Percentiles rank a stretch among this genome's conserved stretches.
phyloP scores from a whole-genome alignment of 2,329 filamentous ascomycete genomes.

The Pezicula neosporulosa region DNA sequence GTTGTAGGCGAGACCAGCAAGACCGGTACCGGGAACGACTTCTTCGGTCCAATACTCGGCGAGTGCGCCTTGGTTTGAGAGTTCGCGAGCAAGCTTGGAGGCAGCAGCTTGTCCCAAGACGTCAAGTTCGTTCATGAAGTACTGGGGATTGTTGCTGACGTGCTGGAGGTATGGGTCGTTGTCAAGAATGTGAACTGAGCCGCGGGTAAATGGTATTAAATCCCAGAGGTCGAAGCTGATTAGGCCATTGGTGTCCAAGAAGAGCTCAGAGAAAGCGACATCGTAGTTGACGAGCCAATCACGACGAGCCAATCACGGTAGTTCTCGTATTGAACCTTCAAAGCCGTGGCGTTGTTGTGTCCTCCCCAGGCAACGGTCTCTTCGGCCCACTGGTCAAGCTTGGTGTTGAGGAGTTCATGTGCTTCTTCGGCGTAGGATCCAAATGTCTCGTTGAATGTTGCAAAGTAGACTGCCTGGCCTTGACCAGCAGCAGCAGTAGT shows the following conservation, averaged over 20 bases:
- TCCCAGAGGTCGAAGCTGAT: slow-evolving; percentile 27
- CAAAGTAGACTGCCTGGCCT: slow-evolving; percentile 25
- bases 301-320: slow-evolving; percentile 26
- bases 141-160: slow-evolving; percentile 22
- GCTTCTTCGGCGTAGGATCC: slow-evolving; percentile 16
- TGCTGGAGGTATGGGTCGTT: slow-evolving; percentile 24
- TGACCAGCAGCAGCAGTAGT: slow-evolving; percentile 13
- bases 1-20: slow-evolving; percentile 3
- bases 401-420: slow-evolving; percentile 19
- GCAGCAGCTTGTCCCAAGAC: slow-evolving; percentile 25
- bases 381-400: slow-evolving; percentile 23
- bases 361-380: slow-evolving; percentile 23
- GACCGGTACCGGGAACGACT: background rate
- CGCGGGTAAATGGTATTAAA: slow-evolving; percentile 27
- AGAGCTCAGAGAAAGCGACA: slow-evolving; percentile 25
- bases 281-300: slow-evolving; percentile 24
- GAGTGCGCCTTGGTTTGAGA: slow-evolving; percentile 12
- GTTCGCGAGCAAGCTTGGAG: slow-evolving; percentile 21
- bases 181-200: slow-evolving; percentile 19
- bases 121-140: slow-evolving; percentile 26
- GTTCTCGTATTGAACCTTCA: slow-evolving; percentile 22
- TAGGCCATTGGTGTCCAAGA: slow-evolving; percentile 22
- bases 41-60: background rate
- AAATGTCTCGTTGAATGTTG: slow-evolving; percentile 25
- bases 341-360: slow-evolving; percentile 18